Evolutionary conservation across 345 rosid species (phyloP).

Genomic region (Brassica incana): DNA sequence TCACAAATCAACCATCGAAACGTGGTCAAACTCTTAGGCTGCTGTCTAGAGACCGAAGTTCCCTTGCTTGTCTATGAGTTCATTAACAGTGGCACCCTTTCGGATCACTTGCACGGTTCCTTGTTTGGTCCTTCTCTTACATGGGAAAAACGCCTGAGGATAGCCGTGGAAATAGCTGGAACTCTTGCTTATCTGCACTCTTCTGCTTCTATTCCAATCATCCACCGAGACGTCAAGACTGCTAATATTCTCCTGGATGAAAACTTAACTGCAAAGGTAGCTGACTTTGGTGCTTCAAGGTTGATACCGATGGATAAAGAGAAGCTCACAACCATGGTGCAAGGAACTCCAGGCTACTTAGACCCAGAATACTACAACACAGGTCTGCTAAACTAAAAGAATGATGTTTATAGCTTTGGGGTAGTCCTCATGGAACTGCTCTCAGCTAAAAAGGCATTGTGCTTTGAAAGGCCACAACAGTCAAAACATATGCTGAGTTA

Average conservation of each 20-base stretch:
- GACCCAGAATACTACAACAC: not conserved
- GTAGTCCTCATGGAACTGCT: not conserved
- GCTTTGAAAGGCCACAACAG: not conserved
- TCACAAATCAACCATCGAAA: slow-evolving; percentile 46
- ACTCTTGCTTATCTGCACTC: not conserved
- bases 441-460: not conserved
- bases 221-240: not conserved
- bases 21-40: not conserved
- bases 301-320: not conserved
- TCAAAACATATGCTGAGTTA: not conserved
- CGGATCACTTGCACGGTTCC: not conserved
- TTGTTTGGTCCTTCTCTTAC: not conserved
- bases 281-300: not conserved
- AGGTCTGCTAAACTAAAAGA: not conserved
- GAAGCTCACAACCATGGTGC: not conserved
- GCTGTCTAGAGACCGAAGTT: not conserved
- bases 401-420: not conserved
- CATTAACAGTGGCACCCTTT: not conserved
- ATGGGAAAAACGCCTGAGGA: not conserved
- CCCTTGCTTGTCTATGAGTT: not conserved
- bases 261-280: not conserved
- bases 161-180: not conserved
- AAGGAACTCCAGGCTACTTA: not conserved
- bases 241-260: not conserved
- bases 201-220: not conserved